Percentiles rank a stretch among this genome's conserved stretches.
Conservation (phyloP, 2,329 filamentous ascomycete genomes). For the Bimuria novae-zelandiae region DNA sequence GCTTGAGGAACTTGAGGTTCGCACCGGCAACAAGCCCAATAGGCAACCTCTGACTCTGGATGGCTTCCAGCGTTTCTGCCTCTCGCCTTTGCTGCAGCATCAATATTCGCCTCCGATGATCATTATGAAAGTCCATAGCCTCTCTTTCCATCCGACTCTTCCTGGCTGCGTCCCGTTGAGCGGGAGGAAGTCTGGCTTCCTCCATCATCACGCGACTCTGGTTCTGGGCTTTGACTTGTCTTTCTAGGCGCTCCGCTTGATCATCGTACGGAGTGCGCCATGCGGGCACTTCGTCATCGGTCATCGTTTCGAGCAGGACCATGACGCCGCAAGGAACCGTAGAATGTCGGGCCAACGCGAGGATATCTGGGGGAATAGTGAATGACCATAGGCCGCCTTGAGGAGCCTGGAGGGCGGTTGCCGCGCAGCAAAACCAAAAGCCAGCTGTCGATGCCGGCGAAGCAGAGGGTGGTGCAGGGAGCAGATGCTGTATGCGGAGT, state of each 20-base stretch:
- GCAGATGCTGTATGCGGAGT: constrained; percentile 23
- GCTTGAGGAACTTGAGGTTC: constrained; percentile 20
- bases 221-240: constrained; percentile 24
- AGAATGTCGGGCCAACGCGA: constrained; percentile 57
- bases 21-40: constrained; percentile 24
- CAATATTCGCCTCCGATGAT: constrained; percentile 16
- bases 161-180: constrained; percentile 22
- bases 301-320: constrained; percentile 58
- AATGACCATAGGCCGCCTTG: constrained; percentile 66
- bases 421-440: constrained; percentile 62
- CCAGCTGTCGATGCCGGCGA: constrained; percentile 40
- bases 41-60: constrained; percentile 25
- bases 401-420: constrained; percentile 58
- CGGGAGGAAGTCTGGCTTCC: constrained; percentile 24
- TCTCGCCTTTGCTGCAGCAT: constrained; percentile 22
- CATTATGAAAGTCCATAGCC: constrained; percentile 25
- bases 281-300: constrained; percentile 58
- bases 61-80: constrained; percentile 24
- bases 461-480: constrained; percentile 4
- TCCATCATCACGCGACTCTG: constrained; percentile 20
- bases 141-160: constrained; percentile 19
- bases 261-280: constrained; percentile 51
- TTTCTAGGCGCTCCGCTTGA: constrained; percentile 23
- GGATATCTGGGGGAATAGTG: constrained; percentile 59
- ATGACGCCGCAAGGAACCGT: constrained; percentile 64